Percentiles rank a stretch among this genome's conserved stretches.
Conservation (phyloP, 1,284 basidiomycete genomes). For the Papiliotrema laurentii region DNA sequence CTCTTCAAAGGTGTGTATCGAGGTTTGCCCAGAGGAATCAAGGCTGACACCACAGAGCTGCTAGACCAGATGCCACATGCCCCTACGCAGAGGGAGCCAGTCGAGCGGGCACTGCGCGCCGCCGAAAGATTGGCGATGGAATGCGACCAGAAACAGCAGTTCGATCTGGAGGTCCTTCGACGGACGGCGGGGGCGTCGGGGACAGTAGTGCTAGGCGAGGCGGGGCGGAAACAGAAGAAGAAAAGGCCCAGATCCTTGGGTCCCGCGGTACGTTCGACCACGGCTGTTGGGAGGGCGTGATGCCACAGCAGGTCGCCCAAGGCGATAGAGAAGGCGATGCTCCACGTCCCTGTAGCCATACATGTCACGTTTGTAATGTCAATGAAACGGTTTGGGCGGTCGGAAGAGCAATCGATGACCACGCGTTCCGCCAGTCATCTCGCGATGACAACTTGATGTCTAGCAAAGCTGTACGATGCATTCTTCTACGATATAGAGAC, state of each 20-base stretch:
- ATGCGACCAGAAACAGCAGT: slow-evolving; percentile 13
- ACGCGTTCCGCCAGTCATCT: too few species aligned
- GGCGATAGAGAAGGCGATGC: too few species aligned
- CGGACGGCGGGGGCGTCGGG: not conserved
- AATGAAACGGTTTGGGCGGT: too few species aligned
- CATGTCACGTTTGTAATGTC: too few species aligned
- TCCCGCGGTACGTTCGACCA: too few species aligned
- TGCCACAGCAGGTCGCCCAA: too few species aligned
- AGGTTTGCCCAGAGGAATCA: not conserved
- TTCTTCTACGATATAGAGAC: too few species aligned
- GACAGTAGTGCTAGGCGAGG: not conserved
- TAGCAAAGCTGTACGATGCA: too few species aligned
- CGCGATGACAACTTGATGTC: too few species aligned
- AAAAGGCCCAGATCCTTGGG: not conserved
- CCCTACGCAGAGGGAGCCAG: not conserved
- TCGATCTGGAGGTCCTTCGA: slow-evolving; percentile 18
- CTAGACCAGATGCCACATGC: not conserved
- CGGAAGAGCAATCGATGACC: too few species aligned
- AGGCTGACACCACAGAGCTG: slow-evolving; percentile 4
- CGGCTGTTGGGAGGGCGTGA: too few species aligned
- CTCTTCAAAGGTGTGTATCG: slow-evolving; percentile 21
- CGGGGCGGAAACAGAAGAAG: not conserved
- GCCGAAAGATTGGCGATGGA: slow-evolving; percentile 10
- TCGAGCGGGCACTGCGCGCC: slow-evolving; percentile 7
- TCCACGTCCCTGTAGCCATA: too few species aligned